Conservation (phyloP, 192 early-diverging fungal species). For the Rhizophagus sp. region DNA sequence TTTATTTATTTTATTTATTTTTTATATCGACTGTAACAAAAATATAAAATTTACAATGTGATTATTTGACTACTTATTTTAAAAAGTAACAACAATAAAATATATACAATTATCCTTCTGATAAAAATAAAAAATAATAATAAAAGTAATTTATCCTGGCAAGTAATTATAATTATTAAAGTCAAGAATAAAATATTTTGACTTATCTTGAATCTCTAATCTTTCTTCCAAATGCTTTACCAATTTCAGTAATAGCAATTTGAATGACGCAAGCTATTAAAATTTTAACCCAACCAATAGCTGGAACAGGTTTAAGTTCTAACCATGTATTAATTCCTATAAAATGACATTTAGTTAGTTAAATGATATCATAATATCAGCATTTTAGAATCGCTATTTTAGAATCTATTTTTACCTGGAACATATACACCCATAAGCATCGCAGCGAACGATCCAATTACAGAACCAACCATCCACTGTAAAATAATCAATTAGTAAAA, state of each 20-base stretch:
- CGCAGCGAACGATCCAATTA: conserved; percentile 58
- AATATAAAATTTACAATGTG: too few relatives aligned
- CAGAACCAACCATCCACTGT: conserved; percentile 75
- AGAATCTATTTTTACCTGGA: conserved; percentile 51
- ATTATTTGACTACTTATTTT: too few relatives aligned
- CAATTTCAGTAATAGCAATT: conserved; percentile 57
- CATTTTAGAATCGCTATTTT: neutral
- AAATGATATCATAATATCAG: neutral
- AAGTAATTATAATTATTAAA: too few relatives aligned
- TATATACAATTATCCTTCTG: too few relatives aligned
- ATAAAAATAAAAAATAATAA: too few relatives aligned
- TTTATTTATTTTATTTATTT: too few relatives aligned
- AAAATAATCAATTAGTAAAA: neutral
- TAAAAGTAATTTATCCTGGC: too few relatives aligned
- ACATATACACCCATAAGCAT: conserved; percentile 82
- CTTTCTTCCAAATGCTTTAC: conserved; percentile 57
- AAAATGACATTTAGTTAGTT: neutral
- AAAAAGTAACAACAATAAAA: too few relatives aligned
- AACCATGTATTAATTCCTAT: conserved; percentile 48
- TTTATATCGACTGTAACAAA: too few relatives aligned
- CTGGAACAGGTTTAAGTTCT: conserved; percentile 54
- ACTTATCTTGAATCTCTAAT: neutral
- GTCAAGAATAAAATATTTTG: too few relatives aligned
- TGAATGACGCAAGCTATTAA: conserved; percentile 56
- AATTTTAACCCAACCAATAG: conserved; percentile 67